Base-by-base conservation (phyloP, 2,329 filamentous ascomycete species). In the Herpotrichia juniperi region DNA sequence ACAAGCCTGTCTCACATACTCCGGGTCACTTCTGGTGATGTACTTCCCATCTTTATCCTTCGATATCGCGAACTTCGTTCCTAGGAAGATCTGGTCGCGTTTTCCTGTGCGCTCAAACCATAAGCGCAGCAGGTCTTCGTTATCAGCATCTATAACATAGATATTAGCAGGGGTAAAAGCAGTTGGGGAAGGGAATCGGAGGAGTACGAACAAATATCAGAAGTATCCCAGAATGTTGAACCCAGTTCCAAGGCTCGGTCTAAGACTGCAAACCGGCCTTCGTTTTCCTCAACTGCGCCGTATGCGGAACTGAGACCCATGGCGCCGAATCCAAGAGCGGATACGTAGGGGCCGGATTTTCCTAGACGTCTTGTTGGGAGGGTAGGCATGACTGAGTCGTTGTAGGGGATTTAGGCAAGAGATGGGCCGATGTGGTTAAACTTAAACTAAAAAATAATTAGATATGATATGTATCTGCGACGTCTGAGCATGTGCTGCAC, bases 221-320 rank as follows among this genome's bases (percentile, higher is more conserved):
- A 50, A 54, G 66, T 48, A 53, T 71, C 43, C 58, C 62, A 53
- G 48, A 67, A 66, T 4, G 74, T 75, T 43, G 78, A 76, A 44
- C 83, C 83, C 1, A 78, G 57, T 24, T 79, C 78, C 67, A 79
- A 79, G 2, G 77, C 77, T 11, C 74, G 74, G 62, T 84, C 81
- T 17, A 85, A 77, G n/a, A 54, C 42, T 21, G 25, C 43, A 16
- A 57, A 52, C 10, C 54, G 45, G n/a, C 10, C 46, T 4, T 53
- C 44, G 24, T 57, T 46, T 2, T 46, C 44, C 14, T 51, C 43
- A n/a, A 45, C 26, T 2, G 42, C 26, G 14, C 54, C 54, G 42
- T 59, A 59, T 8, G 40, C 44, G 1, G 34, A 37, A 21, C 46
- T 65, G 40, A 77, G 54, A 4, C 80, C 79, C 81, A 84, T 83